Evolutionary conservation across 306 rosid species (phyloP).

Genomic region (Pyrus bretschneideri): DNA sequence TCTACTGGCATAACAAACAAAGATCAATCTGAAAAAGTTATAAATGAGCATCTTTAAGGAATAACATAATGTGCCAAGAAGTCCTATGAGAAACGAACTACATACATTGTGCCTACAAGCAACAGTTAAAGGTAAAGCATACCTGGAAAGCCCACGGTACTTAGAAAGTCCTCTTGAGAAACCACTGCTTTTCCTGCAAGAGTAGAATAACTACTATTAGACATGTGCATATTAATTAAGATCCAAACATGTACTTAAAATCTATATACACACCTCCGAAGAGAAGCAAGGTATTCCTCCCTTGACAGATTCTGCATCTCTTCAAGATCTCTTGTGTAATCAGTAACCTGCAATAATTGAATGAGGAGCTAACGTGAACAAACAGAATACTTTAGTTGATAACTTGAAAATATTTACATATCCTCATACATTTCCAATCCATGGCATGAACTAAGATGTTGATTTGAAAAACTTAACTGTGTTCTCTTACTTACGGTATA

Average conservation of each 20-base stretch:
- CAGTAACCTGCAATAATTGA: conserved; percentile 68
- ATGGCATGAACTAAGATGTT: no score
- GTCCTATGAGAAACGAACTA: background rate
- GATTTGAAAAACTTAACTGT: no score
- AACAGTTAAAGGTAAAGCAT: conserved; percentile 22
- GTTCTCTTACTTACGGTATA: no score
- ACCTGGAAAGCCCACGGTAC: conserved; percentile 88
- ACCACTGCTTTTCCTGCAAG: conserved; percentile 96
- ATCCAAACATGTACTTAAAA: conserved; percentile 9
- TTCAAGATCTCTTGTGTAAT: conserved; percentile 92
- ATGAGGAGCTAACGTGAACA: background rate
- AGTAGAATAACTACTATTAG: conserved; percentile 25
- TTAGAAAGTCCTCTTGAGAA: conserved; percentile 94
- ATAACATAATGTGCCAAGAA: background rate
- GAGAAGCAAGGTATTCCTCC: conserved; percentile 92
- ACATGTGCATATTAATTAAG: conserved; percentile 23
- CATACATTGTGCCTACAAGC: background rate
- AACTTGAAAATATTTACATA: no score
- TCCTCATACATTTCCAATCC: no score
- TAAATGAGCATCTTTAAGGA: background rate
- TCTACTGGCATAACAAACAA: background rate
- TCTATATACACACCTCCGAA: conserved; percentile 54
- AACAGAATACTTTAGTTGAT: no score
- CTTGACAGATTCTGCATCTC: conserved; percentile 93
- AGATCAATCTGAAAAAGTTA: background rate